Conservation (phyloP, 495 filamentous ascomycete species). For the Hypoxylon crocopeplum region DNA sequence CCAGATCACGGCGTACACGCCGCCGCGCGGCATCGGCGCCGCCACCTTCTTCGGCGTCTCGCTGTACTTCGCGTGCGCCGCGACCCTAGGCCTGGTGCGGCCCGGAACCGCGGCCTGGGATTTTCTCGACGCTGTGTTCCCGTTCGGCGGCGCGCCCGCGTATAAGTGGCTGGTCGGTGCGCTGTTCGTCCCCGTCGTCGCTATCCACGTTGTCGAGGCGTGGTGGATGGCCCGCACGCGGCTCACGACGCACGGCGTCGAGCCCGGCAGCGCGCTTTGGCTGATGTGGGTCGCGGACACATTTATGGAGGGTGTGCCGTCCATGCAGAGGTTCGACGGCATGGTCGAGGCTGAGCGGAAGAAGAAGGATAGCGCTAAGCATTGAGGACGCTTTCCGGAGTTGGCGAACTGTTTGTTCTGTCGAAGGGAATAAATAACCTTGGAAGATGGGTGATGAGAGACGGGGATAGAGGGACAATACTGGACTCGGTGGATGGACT, state of each 20-base stretch:
- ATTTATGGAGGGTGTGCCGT: slow-evolving; percentile 49
- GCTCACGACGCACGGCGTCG: slow-evolving; percentile 42
- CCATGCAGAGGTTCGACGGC: slow-evolving; percentile 50
- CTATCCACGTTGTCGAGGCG: slow-evolving; percentile 48
- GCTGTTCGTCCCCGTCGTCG: slow-evolving; percentile 44
- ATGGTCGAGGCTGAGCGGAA: slow-evolving; percentile 40
- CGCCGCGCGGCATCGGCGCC: slow-evolving; percentile 36
- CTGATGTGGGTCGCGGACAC: slow-evolving; percentile 45
- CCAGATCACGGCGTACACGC: slow-evolving; percentile 27
- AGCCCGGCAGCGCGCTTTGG: slow-evolving; percentile 43
- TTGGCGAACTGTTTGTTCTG: too few relatives aligned
- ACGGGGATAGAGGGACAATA: too few relatives aligned
- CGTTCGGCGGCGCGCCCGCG: slow-evolving; percentile 37
- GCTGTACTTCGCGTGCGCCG: slow-evolving; percentile 43
- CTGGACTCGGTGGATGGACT: too few relatives aligned
- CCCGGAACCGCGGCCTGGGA: slow-evolving; percentile 19
- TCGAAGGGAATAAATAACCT: too few relatives aligned
- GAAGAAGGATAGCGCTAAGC: slow-evolving; percentile 32
- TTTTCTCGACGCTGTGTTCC: slow-evolving; percentile 27
- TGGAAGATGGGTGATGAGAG: too few relatives aligned
- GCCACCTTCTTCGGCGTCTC: slow-evolving; percentile 36
- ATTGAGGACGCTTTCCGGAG: background rate
- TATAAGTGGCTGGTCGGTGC: slow-evolving; percentile 49
- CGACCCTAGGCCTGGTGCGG: slow-evolving; percentile 25
- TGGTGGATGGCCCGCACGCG: slow-evolving; percentile 44